Percentiles rank a stretch among this genome's conserved stretches.
Conservation (phyloP, 805 yeast species). For the Lachancea meyersii region DNA sequence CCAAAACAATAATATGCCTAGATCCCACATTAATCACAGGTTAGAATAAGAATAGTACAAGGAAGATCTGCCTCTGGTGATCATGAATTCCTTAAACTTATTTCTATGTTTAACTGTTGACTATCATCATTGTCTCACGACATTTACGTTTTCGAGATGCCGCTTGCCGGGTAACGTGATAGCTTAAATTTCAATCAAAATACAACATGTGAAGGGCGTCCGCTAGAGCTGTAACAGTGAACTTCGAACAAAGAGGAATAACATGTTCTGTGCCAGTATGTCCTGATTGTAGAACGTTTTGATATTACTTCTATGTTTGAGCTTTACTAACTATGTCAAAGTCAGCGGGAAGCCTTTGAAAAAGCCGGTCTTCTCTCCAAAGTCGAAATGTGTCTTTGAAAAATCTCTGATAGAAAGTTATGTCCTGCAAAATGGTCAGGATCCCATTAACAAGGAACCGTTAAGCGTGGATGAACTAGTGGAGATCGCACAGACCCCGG, state of each 20-base stretch:
- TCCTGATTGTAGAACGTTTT: not conserved
- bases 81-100: not conserved
- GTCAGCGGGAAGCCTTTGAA: conserved; percentile 66
- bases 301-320: not conserved
- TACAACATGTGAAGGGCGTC: conserved; percentile 2
- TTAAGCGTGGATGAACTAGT: conserved; percentile 55
- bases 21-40: too few species aligned
- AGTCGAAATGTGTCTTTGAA: conserved; percentile 68
- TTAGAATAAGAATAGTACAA: too few species aligned
- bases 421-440: conserved; percentile 57
- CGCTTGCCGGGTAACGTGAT: conserved; percentile 1
- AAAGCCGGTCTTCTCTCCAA: conserved; percentile 73
- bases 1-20: too few species aligned
- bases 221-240: not conserved
- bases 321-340: conserved; percentile 4
- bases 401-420: conserved; percentile 52
- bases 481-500: conserved; percentile 31
- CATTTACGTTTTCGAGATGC: not conserved
- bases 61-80: too few species aligned
- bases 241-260: not conserved
- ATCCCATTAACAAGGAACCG: conserved; percentile 68
- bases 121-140: too few species aligned
- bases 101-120: too few species aligned
- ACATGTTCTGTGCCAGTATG: conserved; percentile 30
- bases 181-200: not conserved